Percentiles rank a stretch among this genome's conserved stretches.
Conservation (phyloP, 176 grass and related monocot genomes). For the Paspalum notatum region DNA sequence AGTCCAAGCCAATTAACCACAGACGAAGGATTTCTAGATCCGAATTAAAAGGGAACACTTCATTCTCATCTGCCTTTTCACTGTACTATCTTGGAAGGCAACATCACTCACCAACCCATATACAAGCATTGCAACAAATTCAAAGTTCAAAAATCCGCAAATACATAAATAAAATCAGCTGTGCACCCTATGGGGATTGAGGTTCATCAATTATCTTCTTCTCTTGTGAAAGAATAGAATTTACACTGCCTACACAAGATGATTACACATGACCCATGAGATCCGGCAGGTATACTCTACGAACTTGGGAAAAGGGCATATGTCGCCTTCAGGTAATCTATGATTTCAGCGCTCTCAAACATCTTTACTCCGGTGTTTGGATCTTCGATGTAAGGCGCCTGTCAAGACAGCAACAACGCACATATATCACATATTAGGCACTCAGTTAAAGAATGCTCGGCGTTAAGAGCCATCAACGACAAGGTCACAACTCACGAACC, state of each 20-base stretch:
- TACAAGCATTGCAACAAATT: not conserved
- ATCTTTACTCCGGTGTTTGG: conserved; percentile 91
- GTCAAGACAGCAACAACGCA: not conserved
- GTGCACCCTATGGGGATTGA: not conserved
- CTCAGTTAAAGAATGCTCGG: not conserved
- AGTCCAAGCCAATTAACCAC: not conserved
- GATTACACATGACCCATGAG: not conserved
- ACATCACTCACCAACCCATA: too few species aligned
- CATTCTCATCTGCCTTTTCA: not conserved
- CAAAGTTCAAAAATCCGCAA: not conserved
- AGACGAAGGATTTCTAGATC: not conserved
- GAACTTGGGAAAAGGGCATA: conserved; percentile 31
- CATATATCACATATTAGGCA: conserved; percentile 13
- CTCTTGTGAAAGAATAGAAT: not conserved
- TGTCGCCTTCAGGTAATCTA: conserved; percentile 70
- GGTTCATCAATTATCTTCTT: not conserved
- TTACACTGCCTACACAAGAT: not conserved
- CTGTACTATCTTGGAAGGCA: too few species aligned
- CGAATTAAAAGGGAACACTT: not conserved
- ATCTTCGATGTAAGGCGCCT: conserved; percentile 92
- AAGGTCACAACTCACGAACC: conserved; percentile 41
- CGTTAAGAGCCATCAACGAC: not conserved
- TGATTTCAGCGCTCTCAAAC: conserved; percentile 90
- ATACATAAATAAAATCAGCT: not conserved
- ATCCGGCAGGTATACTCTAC: not conserved